These are phyloP conservation scores for Thielaviopsis ethacetica DNA, from an alignment of 2,329 filamentous ascomycete species.

Conservation along the genomic window DNA sequence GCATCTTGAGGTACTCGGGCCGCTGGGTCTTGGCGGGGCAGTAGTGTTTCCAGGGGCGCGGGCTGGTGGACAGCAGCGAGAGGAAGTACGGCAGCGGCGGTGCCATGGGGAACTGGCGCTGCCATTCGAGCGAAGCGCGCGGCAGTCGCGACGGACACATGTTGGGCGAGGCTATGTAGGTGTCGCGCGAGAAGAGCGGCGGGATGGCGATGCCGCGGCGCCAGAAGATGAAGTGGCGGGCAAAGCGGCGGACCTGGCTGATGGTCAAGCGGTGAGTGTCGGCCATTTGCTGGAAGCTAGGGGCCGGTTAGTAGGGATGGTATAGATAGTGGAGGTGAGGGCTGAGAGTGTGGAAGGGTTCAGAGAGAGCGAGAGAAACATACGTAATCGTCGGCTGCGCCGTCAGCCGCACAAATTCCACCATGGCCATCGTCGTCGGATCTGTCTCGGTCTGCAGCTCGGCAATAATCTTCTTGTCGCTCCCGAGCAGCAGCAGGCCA, in stretches of 20 bases:
- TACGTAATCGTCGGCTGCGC: conserved; percentile 51
- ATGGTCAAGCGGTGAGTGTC: conserved; percentile 57
- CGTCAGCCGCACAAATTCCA: conserved; percentile 58
- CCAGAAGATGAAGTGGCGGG: conserved; percentile 92
- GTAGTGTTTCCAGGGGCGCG: conserved; percentile 66
- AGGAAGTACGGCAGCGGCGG: conserved; percentile 76
- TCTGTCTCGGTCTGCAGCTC: conserved; percentile 65
- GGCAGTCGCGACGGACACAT: conserved; percentile 60
- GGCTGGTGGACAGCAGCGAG: conserved; percentile 62
- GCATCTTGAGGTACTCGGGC: conserved; percentile 71
- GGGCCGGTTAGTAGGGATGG: not conserved
- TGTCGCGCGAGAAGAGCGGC: conserved; percentile 75
- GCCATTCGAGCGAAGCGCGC: conserved; percentile 54
- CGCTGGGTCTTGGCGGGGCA: conserved; percentile 68
- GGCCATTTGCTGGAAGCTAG: conserved; percentile 50
- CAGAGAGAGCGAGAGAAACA: conserved; percentile 17
- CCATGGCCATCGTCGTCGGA: conserved; percentile 58
- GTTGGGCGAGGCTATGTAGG: conserved; percentile 83
- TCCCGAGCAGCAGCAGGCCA: conserved; percentile 67
- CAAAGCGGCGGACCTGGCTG: conserved; percentile 69
- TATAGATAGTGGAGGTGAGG: too few relatives aligned
- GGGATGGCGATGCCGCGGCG: conserved; percentile 81
- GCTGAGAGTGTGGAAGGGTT: too few relatives aligned
- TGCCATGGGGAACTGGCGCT: conserved; percentile 63
- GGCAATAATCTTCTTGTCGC: conserved; percentile 56